Evolutionary conservation across 768 basidiomycete species (phyloP), one percentile per base, ranked within the genome.

Genomic region (Lyophyllum atratum): DNA sequence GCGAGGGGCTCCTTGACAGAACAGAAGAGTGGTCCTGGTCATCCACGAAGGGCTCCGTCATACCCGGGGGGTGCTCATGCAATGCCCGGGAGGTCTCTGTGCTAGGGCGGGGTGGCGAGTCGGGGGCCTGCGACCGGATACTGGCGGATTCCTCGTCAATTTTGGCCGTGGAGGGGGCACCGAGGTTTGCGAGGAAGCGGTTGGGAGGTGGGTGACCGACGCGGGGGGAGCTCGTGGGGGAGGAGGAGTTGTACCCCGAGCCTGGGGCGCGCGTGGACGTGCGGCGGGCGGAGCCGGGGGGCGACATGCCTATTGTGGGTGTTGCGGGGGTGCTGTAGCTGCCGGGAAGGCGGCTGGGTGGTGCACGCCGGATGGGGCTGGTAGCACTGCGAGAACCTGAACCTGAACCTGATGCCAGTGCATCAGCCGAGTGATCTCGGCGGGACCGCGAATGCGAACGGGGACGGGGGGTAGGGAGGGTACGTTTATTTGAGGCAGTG

Each of bases 1-100:
- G 74, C 2, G 72, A 74, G 0, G 72, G 72, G 26, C 65, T 65
- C 7, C 72, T 65, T 4, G 70, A 65, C 17, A 69, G 33, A 2
- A 61, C 46, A 19, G 64, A 59, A 11, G 47, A 24, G 49, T 37
- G 39, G 54, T 71, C 66, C 43, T 66, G 64, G 45, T 70, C 69
- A 3, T 68, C 49, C 43, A 47, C 19, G 26, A 28, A 29, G n/a
- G 28, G 28, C 4, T 26, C 46, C 10, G 34, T 37, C 34, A 15
- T 9, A 28, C 26, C n/a, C 6, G 15, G 28, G 15, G 45, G 46
- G 17, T 47, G 46, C 46, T 47, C 46, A 9, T 19, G 26, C 17
- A 15, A 17, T 1, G 26, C 24, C 28, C 4, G 42, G 28, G 22
- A 17, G 14, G 12, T 15, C 14, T 28, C 46, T 1, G 25, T 29